Evolutionary conservation across 2,329 filamentous ascomycete genomes (phyloP), one percentile per base, ranked within the genome.

Genomic region (Penicillium sp.): DNA sequence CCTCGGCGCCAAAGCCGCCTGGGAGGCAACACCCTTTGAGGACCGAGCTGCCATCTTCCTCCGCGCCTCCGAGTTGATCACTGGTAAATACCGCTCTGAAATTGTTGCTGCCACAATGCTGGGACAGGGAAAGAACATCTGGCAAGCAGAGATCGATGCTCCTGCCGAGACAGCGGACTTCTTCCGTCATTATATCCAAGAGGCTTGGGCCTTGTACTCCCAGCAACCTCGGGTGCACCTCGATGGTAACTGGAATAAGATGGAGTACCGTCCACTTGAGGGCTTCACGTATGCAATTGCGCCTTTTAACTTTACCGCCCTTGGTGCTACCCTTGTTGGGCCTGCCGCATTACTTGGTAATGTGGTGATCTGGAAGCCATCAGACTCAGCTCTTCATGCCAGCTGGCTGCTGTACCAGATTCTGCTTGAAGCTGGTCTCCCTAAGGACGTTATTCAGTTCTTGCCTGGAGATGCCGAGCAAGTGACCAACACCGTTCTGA

Each of bases 251-350:
- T 96, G 92, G 91, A 96, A 96, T 75, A 84, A 92, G 39, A 81
- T 91, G 59, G 92, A 96, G 75, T 85, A 96, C 78, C 83, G 92
- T 27, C 87, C 92, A 7, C 83, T 96, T 3, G 92, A 96, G 74
- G 92, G 92, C 13, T 96, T 97, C 72, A 90, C 96, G 53, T 96
- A 96, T 72, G 92, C 92, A 38, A 85, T 96, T 64, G 89, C 87
- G 51, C 92, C 92, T 22, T 96, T 96, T 82, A 96, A 96, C 79
- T 96, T 96, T 77, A 96, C 92, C 16, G 92, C 92, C 59, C 94
- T 96, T 62, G 90, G 86, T 4, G 92, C 87, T 45, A 96, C 96
- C 74, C 80, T 96, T 27, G 83, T 88, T 10, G 87, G 85, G 34
- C 87, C 89, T 0, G 90, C 92, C 9, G 91, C 90, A 0, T 78